Evolutionary conservation across 179 eudicot species (phyloP), one percentile per base, ranked within the genome.

Genomic region (Silene coronaria): DNA sequence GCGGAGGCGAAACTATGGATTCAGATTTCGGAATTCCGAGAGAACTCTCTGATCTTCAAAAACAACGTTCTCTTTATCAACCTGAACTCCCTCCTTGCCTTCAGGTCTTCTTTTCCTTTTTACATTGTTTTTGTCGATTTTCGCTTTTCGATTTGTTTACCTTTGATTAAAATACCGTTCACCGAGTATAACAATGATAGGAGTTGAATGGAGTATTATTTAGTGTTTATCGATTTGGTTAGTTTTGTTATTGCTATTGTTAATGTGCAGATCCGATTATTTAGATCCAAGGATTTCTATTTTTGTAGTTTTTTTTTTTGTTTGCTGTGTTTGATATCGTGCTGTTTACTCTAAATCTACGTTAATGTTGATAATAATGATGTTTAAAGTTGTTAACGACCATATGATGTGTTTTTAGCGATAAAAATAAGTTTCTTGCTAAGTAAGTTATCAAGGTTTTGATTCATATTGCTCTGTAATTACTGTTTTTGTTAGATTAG

Each of bases 71-170:
- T 75, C 85, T 84, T 60, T 84, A 86, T 26, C 87, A 80, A 1
- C 89, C 89, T 9, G 79, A 82, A 22, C 89, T 86, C 45, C 89
- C 89, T 73, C 89, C 89, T 48, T 86, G 89, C 45, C 89, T 86
- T 68, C 85, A 86, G 89, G 89, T 86, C 32, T 26, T 42, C 1
- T 7, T 7, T 34, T 30, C 66, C 17, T 8, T 24, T 24, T 24
- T 9, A 13, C 14, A 6, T 22, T 22, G 32, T 2, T 61, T 61
- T 23, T 53, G 5, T 53, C 58, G 6, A 53, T 8, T 53, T 53
- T 53, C 8, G 21, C n/a, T 53, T 4, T 53, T 53, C 21, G 8
- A 16, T 53, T 53, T 17, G 19, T 51, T 51, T 16, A 3, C 58
- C 19, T 51, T 6, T 38, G 11, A 38, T 38, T 38, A 38, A 38